Conservation (phyloP, 73 alveolate genomes). For the Uronychia setigera region DNA sequence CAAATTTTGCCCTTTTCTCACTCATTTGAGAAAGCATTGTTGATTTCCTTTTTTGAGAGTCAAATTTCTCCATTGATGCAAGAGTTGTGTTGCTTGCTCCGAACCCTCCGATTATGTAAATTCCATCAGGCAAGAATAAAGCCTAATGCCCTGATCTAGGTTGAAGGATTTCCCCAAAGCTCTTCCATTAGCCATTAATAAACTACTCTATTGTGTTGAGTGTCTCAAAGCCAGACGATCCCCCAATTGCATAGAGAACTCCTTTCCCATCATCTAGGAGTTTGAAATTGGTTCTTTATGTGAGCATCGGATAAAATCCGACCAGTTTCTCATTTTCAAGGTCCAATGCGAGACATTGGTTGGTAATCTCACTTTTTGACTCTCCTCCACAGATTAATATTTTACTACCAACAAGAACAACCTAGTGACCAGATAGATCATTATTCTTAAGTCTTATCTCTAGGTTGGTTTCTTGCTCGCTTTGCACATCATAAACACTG, state of each 20-base stretch:
- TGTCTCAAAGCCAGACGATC: background rate
- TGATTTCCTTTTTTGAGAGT: background rate
- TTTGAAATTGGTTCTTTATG: background rate
- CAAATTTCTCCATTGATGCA: background rate
- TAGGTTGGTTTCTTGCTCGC: background rate
- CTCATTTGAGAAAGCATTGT: background rate
- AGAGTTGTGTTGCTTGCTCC: background rate
- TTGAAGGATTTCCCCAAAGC: background rate
- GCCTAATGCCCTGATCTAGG: background rate
- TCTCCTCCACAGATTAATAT: background rate
- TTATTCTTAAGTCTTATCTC: background rate
- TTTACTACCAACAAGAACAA: background rate
- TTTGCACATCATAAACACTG: background rate
- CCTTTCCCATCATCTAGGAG: background rate
- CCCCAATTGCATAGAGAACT: background rate
- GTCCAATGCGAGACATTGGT: background rate
- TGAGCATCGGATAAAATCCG: background rate
- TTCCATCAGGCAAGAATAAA: background rate
- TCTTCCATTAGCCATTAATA: background rate
- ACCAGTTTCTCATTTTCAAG: background rate
- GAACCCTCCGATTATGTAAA: background rate
- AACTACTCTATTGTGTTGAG: background rate
- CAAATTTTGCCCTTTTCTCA: background rate
- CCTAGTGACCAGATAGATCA: background rate
- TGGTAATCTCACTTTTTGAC: background rate